Conservation (phyloP, 2,329 filamentous ascomycete species). For the Coleophoma eucalyptorum region DNA sequence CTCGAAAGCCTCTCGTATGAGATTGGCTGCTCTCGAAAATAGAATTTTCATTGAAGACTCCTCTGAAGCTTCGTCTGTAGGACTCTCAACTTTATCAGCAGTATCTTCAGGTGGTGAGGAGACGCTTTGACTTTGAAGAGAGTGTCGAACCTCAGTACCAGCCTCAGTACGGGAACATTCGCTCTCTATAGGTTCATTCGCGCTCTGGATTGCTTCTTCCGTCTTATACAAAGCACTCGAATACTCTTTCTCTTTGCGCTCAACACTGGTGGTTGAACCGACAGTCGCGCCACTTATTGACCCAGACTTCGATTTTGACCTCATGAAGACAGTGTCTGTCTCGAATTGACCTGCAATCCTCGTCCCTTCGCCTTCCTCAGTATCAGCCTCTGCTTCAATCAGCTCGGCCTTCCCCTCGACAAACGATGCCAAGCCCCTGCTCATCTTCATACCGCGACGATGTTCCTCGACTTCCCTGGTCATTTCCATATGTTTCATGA, state of each 20-base stretch:
- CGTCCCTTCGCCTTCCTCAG: slow-evolving; percentile 21
- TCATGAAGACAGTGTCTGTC: slow-evolving; percentile 10
- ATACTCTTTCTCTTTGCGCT: slow-evolving; percentile 21
- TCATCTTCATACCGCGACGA: slow-evolving; percentile 50
- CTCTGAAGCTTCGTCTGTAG: slow-evolving; percentile 18
- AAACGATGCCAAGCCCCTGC: slow-evolving; percentile 48
- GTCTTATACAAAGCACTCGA: slow-evolving; percentile 12
- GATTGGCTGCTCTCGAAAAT: slow-evolving; percentile 26
- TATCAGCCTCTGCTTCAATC: slow-evolving; percentile 21
- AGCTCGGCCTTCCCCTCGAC: slow-evolving; percentile 39
- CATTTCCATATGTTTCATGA: slow-evolving; percentile 60
- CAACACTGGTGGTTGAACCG: slow-evolving; percentile 8
- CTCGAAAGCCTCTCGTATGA: slow-evolving; percentile 28
- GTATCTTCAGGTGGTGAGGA: slow-evolving; percentile 12
- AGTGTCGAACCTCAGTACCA: not conserved
- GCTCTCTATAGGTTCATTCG: not conserved
- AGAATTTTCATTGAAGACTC: slow-evolving; percentile 19
- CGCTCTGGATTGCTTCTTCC: slow-evolving; percentile 11
- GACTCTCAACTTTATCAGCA: slow-evolving; percentile 2
- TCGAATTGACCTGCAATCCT: slow-evolving; percentile 25
- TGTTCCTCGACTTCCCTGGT: slow-evolving; percentile 48
- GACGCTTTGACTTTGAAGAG: not conserved
- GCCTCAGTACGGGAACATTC: slow-evolving; percentile 10
- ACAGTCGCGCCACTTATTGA: slow-evolving; percentile 8
- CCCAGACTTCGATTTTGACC: slow-evolving; percentile 13